Evolutionary conservation across 2,329 filamentous ascomycete genomes (phyloP), one percentile per base, ranked within the genome.

Genomic region (Clarireedia hainanense): DNA sequence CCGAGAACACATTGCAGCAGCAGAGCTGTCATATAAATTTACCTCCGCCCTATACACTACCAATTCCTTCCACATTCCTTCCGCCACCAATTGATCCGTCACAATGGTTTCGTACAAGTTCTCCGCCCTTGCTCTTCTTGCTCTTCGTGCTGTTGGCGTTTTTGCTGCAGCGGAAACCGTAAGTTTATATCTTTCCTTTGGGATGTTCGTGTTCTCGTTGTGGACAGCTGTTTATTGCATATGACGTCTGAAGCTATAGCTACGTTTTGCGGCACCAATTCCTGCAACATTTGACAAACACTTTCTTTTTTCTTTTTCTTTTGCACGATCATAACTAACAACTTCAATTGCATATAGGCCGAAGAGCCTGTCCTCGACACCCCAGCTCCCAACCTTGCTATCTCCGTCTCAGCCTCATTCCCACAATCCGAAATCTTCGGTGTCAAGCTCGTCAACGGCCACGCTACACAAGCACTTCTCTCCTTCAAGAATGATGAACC

Each of bases 391-490:
- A 74, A 80, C 63, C 71, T 87, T 66, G 81, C 83, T 61, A 84
- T 88, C 71, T 80, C 84, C 54, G 74, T 86, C 65, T 78, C 79
- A 63, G 80, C 85, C 58, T 77, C 76, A 71, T 81, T 84, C 76
- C 74, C 81, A 73, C 76, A 86, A 69, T 71, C 85, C 76, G 63
- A 78, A 74, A 85, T 95, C 34, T 94, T 96, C 65, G 94, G 92
- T 67, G 84, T 97, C 65, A 96, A 95, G 81, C 84, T 97, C 64
- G 82, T 97, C 77, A 99, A 99, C 71, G 90, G 91, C 68, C 85
- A 86, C 63, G 83, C 90, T 43, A 96, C 91, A 61, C 84, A 88
- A 72, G 87, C 91, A 37, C 74, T 95, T 53, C 76, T 99, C 65
- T 84, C 90, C 67, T 79, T 99, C 70, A 81, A 79, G 71, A 99